Evolutionary conservation across 2,329 filamentous ascomycete species (phyloP).

Genomic region (Periconia sp.): DNA sequence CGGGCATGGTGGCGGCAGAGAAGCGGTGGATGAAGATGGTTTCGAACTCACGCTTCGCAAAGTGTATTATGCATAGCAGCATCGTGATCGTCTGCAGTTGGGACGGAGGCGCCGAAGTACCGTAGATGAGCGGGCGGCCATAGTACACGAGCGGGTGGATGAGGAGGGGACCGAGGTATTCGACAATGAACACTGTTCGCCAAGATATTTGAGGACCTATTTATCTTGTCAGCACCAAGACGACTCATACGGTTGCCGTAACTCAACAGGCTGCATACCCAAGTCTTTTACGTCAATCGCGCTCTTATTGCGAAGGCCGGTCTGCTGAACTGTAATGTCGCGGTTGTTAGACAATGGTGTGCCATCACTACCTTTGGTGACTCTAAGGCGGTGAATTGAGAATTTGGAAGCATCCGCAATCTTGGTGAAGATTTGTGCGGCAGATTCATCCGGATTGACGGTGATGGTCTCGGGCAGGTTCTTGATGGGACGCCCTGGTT

Average conservation of each 20-base stretch:
- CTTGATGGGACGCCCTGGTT: conserved; percentile 62
- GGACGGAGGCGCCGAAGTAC: conserved; percentile 57
- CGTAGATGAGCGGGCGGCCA: conserved; percentile 73
- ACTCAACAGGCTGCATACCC: conserved; percentile 54
- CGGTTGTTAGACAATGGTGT: conserved; percentile 58
- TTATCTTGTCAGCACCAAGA: conserved; percentile 7
- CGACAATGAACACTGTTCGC: conserved; percentile 91
- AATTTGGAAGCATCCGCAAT: conserved; percentile 58
- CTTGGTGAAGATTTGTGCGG: conserved; percentile 59
- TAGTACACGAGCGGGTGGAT: conserved; percentile 76
- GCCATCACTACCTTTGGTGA: conserved; percentile 67
- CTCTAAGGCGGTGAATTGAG: conserved; percentile 61
- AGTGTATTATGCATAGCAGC: conserved; percentile 76
- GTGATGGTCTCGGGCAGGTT: conserved; percentile 60
- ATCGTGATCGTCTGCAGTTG: conserved; percentile 72
- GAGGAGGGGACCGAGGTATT: conserved; percentile 89
- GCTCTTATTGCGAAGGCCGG: conserved; percentile 61
- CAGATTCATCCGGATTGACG: conserved; percentile 54
- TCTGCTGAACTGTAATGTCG: conserved; percentile 55
- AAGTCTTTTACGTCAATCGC: conserved; percentile 88
- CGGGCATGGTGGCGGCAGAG: conserved; percentile 91
- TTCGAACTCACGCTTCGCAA: conserved; percentile 92
- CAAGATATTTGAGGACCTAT: conserved; percentile 85
- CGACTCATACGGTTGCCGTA: too few relatives aligned
- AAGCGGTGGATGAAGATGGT: conserved; percentile 95